phyloP scores from a whole-genome alignment of 257 asterid genomes.

The Plantago major region DNA sequence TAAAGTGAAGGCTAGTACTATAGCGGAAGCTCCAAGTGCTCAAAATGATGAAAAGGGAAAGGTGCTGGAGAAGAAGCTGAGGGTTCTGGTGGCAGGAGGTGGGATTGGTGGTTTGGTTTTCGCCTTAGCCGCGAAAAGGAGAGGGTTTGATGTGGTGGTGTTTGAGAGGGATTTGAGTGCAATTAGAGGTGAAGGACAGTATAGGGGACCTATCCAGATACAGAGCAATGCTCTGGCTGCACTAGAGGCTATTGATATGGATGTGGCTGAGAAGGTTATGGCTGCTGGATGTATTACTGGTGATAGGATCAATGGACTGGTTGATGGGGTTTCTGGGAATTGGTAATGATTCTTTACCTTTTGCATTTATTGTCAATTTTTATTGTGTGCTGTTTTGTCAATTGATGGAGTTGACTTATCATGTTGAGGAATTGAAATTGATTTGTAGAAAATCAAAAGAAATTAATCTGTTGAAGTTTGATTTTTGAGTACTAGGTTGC shows the following conservation, averaged over 20 bases:
- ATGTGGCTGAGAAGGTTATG: slow-evolving; percentile 76
- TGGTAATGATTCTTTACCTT: slow-evolving; percentile 44
- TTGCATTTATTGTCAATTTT: neutral
- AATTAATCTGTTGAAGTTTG: too few relatives aligned
- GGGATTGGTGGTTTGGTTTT: slow-evolving; percentile 94
- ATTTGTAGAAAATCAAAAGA: too few relatives aligned
- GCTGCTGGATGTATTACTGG: slow-evolving; percentile 87
- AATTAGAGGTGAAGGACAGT: slow-evolving; percentile 91
- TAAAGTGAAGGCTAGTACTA: slow-evolving; percentile 28
- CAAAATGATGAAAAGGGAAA: slow-evolving; percentile 12
- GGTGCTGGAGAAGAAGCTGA: slow-evolving; percentile 45
- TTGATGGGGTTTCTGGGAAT: slow-evolving; percentile 79
- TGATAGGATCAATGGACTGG: slow-evolving; percentile 86
- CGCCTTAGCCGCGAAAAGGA: slow-evolving; percentile 80
- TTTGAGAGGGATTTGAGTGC: slow-evolving; percentile 98
- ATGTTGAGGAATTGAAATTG: too few relatives aligned
- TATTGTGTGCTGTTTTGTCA: neutral
- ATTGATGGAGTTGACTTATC: too few relatives aligned
- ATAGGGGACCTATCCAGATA: slow-evolving; percentile 90
- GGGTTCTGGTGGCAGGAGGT: slow-evolving; percentile 90
- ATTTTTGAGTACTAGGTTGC: too few relatives aligned
- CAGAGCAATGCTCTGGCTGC: slow-evolving; percentile 98
- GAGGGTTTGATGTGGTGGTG: slow-evolving; percentile 85
- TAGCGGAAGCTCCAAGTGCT: slow-evolving; percentile 6
- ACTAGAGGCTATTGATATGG: slow-evolving; percentile 86